Conservation (phyloP, 345 rosid species). For the Carallia pectinifolia region DNA sequence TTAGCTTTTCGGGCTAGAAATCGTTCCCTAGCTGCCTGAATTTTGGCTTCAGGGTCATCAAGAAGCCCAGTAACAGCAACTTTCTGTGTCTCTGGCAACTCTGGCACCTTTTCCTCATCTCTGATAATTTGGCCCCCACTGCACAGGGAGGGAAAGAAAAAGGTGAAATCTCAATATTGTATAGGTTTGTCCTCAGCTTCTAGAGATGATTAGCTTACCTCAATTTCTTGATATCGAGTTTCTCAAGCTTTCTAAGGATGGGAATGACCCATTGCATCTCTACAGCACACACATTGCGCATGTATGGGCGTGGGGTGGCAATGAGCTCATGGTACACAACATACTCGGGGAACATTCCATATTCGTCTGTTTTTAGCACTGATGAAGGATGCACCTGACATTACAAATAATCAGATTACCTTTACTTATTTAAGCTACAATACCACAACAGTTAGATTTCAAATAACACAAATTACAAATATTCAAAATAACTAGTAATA, state of each 20-base stretch:
- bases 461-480: background rate
- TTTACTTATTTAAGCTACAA: background rate
- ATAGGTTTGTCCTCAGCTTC: background rate
- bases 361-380: conserved; percentile 57
- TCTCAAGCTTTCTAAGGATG: conserved; percentile 65
- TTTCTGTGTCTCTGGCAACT: conserved; percentile 31
- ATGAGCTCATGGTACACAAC: conserved; percentile 85
- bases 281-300: conserved; percentile 70
- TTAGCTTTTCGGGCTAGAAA: conserved; percentile 82
- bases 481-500: background rate
- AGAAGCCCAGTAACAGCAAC: conserved; percentile 21
- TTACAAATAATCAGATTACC: conserved; percentile 6
- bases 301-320: conserved; percentile 73
- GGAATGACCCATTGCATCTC: conserved; percentile 76
- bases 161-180: conserved; percentile 3
- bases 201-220: conserved; percentile 45
- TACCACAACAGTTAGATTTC: background rate
- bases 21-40: conserved; percentile 87
- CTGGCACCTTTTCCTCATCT: conserved; percentile 36
- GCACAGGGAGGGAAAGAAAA: background rate
- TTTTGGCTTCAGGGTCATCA: conserved; percentile 47
- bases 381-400: conserved; percentile 87
- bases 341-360: conserved; percentile 71
- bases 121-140: conserved; percentile 48
- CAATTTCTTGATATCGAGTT: conserved; percentile 55